Conservation (phyloP, 2,329 filamentous ascomycete genomes). For the Hymenoscyphus occultus region DNA sequence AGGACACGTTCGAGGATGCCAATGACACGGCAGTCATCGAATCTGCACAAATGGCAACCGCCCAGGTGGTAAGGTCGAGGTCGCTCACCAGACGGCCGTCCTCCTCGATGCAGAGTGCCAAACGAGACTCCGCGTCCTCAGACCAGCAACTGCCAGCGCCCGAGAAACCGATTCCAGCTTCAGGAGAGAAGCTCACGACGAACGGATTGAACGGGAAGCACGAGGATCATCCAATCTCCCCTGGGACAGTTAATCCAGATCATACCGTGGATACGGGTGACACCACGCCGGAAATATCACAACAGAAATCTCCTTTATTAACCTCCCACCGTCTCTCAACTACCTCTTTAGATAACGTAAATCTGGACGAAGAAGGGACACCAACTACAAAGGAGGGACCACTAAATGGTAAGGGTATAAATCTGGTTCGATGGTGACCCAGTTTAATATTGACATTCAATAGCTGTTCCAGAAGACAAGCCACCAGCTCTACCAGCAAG, state of each 20-base stretch:
- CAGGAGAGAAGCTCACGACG: slow-evolving; percentile 31
- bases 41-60: slow-evolving; percentile 19
- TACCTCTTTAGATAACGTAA: slow-evolving; percentile 60
- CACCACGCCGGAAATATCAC: slow-evolving; percentile 26
- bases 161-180: slow-evolving; percentile 14
- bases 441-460: slow-evolving; percentile 17
- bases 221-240: neutral
- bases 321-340: slow-evolving; percentile 52
- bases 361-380: slow-evolving; percentile 54
- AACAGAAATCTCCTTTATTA: slow-evolving; percentile 47
- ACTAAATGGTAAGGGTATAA: slow-evolving; percentile 20
- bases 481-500: slow-evolving; percentile 31
- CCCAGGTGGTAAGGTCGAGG: slow-evolving; percentile 27
- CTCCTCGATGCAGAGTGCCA: slow-evolving; percentile 31
- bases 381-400: slow-evolving; percentile 13
- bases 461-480: slow-evolving; percentile 28
- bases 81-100: slow-evolving; percentile 43
- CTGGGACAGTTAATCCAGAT: neutral
- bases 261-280: slow-evolving; percentile 19
- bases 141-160: slow-evolving; percentile 28
- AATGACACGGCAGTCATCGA: slow-evolving; percentile 48
- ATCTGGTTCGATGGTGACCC: neutral
- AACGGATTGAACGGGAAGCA: neutral
- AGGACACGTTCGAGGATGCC: slow-evolving; percentile 85
- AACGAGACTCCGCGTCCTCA: slow-evolving; percentile 29